Conservation (phyloP, 257 asterid species). For the Thymus mandschuricus region DNA sequence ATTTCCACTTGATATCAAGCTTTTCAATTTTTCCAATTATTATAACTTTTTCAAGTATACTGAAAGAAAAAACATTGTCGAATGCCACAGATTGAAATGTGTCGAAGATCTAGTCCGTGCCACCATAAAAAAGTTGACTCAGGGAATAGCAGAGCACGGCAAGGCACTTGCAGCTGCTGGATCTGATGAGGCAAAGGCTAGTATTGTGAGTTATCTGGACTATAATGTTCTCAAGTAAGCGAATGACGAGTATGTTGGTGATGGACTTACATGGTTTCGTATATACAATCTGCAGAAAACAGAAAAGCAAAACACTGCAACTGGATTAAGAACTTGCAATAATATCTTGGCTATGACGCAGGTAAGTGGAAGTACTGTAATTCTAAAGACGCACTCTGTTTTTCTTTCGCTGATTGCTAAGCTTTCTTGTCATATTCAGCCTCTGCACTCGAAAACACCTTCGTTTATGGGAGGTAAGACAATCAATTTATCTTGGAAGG, state of each 20-base stretch:
- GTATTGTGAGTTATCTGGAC: conserved; percentile 60
- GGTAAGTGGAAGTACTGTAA: conserved; percentile 42
- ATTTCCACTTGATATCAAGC: conserved; percentile 18
- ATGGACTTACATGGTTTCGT: conserved; percentile 19
- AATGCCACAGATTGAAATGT: conserved; percentile 60
- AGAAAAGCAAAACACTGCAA: conserved; percentile 68
- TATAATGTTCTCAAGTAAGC: conserved; percentile 15
- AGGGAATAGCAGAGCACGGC: conserved; percentile 72
- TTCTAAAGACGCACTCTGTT: conserved; percentile 5
- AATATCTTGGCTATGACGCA: conserved; percentile 86
- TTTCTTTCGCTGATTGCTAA: conserved; percentile 28
- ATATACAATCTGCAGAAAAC: conserved; percentile 58
- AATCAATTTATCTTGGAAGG: conserved; percentile 87
- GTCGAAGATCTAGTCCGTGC: conserved; percentile 83
- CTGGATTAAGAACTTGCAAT: conserved; percentile 86
- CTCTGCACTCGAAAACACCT: conserved; percentile 79
- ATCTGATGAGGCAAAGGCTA: conserved; percentile 81
- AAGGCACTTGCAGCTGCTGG: conserved; percentile 67
- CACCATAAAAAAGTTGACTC: conserved; percentile 72
- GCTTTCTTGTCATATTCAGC: conserved; percentile 47
- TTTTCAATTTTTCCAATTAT: background rate
- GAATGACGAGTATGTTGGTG: conserved; percentile 13
- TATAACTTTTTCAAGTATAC: background rate
- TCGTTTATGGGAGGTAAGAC: conserved; percentile 82
- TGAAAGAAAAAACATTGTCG: conserved; percentile 20